phyloP scores from a whole-genome alignment of 495 filamentous ascomycete genomes.

The Neurospora sp. region DNA sequence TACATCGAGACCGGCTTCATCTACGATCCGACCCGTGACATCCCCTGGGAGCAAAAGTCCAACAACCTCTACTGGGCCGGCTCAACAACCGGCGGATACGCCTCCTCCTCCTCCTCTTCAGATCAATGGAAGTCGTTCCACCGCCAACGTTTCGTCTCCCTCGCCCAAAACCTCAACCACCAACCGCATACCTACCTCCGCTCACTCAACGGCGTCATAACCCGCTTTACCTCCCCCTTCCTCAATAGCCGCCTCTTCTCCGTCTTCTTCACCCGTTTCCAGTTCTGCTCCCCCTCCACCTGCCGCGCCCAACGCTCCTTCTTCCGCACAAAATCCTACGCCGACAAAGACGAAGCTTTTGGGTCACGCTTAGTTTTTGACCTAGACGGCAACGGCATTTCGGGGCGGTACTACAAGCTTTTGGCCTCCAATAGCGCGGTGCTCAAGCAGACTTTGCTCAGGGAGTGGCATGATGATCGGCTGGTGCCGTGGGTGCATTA shows the following conservation, averaged over 20 bases:
- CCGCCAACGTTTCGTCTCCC: slow-evolving; percentile 39
- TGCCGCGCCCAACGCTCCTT: neutral
- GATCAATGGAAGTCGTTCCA: slow-evolving; percentile 30
- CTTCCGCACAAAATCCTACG: slow-evolving; percentile 16
- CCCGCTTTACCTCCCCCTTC: slow-evolving; percentile 1
- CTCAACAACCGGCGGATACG: slow-evolving; percentile 37
- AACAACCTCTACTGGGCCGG: slow-evolving; percentile 42
- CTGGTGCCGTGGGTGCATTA: slow-evolving; percentile 29
- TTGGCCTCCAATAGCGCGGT: slow-evolving; percentile 30
- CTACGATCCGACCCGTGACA: slow-evolving; percentile 27
- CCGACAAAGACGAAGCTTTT: slow-evolving; percentile 11
- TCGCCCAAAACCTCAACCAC: slow-evolving; percentile 23
- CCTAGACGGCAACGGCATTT: slow-evolving; percentile 47
- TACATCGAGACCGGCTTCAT: slow-evolving; percentile 21
- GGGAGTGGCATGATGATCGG: slow-evolving; percentile 51
- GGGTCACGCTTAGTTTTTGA: slow-evolving; percentile 32
- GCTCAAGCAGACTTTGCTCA: slow-evolving; percentile 39
- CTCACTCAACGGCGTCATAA: neutral
- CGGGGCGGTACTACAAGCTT: slow-evolving; percentile 39
- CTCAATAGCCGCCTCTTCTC: slow-evolving; percentile 11
- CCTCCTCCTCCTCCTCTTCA: slow-evolving; percentile 2
- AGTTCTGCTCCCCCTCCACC: neutral
- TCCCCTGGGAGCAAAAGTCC: slow-evolving; percentile 30
- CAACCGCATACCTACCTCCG: slow-evolving; percentile 10
- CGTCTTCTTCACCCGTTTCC: slow-evolving; percentile 2